These are phyloP conservation scores for Aspergillus sparsus DNA, from an alignment of 495 filamentous ascomycete genomes.

Conservation along the genomic window DNA sequence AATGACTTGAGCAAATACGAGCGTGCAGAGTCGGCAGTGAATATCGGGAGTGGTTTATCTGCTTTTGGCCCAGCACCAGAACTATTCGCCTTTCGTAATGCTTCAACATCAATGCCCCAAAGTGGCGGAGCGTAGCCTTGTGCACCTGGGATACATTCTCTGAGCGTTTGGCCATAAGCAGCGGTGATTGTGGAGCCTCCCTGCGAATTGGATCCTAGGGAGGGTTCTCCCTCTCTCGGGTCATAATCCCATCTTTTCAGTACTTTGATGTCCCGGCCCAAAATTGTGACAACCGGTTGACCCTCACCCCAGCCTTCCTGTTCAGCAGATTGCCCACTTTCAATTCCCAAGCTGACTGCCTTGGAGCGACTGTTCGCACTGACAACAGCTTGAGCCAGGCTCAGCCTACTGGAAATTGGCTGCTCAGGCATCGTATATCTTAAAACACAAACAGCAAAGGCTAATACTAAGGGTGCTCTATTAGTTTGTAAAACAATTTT, in stretches of 20 bases:
- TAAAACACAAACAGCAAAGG: constrained; percentile 72
- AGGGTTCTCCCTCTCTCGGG: constrained; percentile 51
- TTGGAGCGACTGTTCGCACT: constrained; percentile 75
- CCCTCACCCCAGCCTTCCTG: constrained; percentile 74
- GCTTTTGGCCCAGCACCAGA: constrained; percentile 12
- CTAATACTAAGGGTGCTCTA: constrained; percentile 76
- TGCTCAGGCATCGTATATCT: constrained; percentile 82
- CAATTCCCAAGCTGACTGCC: constrained; percentile 70
- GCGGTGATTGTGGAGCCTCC: constrained; percentile 12
- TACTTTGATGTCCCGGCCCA: constrained; percentile 71
- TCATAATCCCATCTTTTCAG: constrained; percentile 78
- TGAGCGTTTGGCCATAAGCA: constrained; percentile 18
- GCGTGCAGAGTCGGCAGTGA: constrained; percentile 61
- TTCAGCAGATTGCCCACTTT: constrained; percentile 64
- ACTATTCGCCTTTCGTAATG: constrained; percentile 48
- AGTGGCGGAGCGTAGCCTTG: constrained; percentile 48
- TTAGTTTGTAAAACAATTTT: constrained; percentile 68
- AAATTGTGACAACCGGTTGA: constrained; percentile 66
- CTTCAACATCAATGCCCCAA: constrained; percentile 80
- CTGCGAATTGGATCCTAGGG: constrained; percentile 13
- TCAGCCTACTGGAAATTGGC: constrained; percentile 76
- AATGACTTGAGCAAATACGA: constrained; percentile 44
- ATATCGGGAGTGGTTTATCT: constrained; percentile 57
- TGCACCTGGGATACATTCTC: constrained; percentile 19
- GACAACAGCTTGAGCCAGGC: constrained; percentile 76